Base-by-base conservation (phyloP, 495 filamentous ascomycete species). In the Melanomma pulvis-pyrius region DNA sequence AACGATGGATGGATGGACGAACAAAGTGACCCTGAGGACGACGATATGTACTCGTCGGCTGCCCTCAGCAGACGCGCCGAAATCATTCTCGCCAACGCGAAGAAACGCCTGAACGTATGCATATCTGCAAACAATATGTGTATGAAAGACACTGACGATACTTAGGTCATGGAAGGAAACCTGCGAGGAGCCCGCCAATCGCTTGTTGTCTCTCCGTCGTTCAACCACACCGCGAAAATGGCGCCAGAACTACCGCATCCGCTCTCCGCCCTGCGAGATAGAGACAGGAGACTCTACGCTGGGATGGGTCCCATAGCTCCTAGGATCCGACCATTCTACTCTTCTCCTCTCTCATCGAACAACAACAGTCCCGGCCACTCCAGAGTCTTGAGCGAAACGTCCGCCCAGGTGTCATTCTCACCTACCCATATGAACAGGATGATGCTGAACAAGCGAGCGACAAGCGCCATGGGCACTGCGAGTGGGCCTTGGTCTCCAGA, bases 161-260 rank as follows among this genome's bases (percentile, higher is more conserved):
- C 56, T 47, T 70, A 97, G 92, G 87, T 91, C 19, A 96, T 97
- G 91, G 92, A 96, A 77, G 91, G 88, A 19, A 96, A 96, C 72
- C 78, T 97, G 24, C 88, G 82, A 54, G 86, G 91, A 32, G 92
- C 92, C 22, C 86, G 92, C 57, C 89, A 86, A 59, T 87, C 91
- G 2, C 80, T 93, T 25, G 52, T 72, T 1, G 49, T 68, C 12
- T 68, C 70, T 6, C 60, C 71, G n/a, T 62, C 71, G n/a, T 68
- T 67, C 15, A 63, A 59, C 50, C 34, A n/a, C 25, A 26, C 55
- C 29, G n/a, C n/a, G 17, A 67, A 66, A 50, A 67, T 67, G 59
- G 47, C 53, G 0, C 60, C 70, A 1, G 67, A 68, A 29, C 61
- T 71, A 17, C 57, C 67, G 15, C 61, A 70, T 22, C 67, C 70